Conservation (phyloP, 176 grass and related monocot species). For the maize (Zea mays) region Zm-B73-REFERENCE-NAM-5.0 NC_050101.1:172951501-172952000, state of each 20-base stretch:
- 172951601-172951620: background rate
- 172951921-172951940: background rate
- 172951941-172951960: background rate
- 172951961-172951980: slow-evolving; percentile 1
- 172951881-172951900: background rate
- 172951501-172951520: background rate
- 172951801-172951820: background rate
- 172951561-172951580: background rate
- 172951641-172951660: slow-evolving; percentile 1
- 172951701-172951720: slow-evolving; percentile 85
- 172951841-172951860: background rate
- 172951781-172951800: background rate
- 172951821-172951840: background rate
- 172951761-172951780: slow-evolving; percentile 71
- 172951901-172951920: background rate
- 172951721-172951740: slow-evolving; percentile 78
- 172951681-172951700: slow-evolving; percentile 81
- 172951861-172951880: background rate
- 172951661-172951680: slow-evolving; percentile 78
- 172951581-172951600: background rate
- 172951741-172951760: slow-evolving; percentile 66
- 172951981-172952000: background rate
- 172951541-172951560: background rate
- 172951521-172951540: background rate
- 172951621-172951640: background rate